Evolutionary conservation across 306 rosid genomes (phyloP).

Genomic region (Potentilla sterilis): DNA sequence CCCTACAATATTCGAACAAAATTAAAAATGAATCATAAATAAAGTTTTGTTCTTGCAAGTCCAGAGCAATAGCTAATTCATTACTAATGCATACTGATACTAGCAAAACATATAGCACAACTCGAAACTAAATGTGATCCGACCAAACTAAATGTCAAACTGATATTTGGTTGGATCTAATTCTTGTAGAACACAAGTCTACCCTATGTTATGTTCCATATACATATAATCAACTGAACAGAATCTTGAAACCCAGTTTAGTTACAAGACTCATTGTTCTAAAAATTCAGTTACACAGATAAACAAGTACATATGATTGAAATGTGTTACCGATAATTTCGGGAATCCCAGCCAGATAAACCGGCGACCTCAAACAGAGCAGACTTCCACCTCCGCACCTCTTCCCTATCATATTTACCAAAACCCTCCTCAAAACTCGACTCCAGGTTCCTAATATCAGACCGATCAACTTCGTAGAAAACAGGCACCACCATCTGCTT

Average conservation of each 20-base stretch:
- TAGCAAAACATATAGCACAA: neutral
- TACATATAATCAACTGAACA: neutral
- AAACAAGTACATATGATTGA: neutral
- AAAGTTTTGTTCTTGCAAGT: neutral
- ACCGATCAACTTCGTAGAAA: constrained; percentile 1
- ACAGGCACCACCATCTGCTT: constrained; percentile 13
- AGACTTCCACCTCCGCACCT: neutral
- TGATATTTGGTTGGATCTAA: too few species aligned
- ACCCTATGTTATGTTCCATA: neutral
- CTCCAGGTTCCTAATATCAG: neutral
- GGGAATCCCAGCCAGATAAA: neutral
- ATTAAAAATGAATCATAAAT: neutral
- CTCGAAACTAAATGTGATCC: neutral
- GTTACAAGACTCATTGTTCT: neutral
- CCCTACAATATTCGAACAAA: neutral
- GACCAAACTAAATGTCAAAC: neutral
- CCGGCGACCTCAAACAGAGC: neutral
- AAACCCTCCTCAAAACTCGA: neutral
- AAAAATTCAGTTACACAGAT: neutral
- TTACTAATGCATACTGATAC: neutral
- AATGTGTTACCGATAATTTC: neutral
- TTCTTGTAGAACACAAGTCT: too few species aligned
- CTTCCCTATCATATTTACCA: neutral
- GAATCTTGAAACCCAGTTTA: neutral
- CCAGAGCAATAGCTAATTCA: neutral